phyloP scores from a whole-genome alignment of 257 asterid genomes.

The Lycium ferocissimum region DNA sequence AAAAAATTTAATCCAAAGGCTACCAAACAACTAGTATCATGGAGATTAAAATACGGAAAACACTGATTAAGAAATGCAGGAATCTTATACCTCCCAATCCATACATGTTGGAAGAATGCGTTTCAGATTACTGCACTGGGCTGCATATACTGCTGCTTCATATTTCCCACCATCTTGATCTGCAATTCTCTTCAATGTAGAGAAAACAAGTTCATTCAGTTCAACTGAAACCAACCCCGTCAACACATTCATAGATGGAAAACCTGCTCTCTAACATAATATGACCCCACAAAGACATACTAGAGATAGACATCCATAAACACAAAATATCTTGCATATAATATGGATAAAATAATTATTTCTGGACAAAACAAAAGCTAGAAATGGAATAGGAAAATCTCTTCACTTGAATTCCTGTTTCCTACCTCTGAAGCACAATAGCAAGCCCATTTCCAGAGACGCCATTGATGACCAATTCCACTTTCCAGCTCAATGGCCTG shows the following conservation, averaged over 20 bases:
- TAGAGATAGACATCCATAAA: not conserved
- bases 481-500: slow-evolving; percentile 95
- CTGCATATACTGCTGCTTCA: slow-evolving; percentile 92
- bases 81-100: slow-evolving; percentile 89
- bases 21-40: not conserved
- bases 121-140: slow-evolving; percentile 88
- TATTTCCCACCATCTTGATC: slow-evolving; percentile 93
- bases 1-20: not conserved
- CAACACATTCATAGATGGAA: not conserved
- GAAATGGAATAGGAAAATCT: slow-evolving; percentile 22
- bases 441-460: slow-evolving; percentile 99
- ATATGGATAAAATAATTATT: not conserved
- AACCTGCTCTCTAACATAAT: not conserved
- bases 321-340: not conserved
- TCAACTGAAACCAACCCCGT: slow-evolving; percentile 27
- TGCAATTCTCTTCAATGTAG: slow-evolving; percentile 79
- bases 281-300: not conserved
- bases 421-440: slow-evolving; percentile 97
- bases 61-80: not conserved
- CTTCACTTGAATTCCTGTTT: slow-evolving; percentile 22
- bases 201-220: slow-evolving; percentile 39
- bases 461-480: slow-evolving; percentile 91
- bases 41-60: not conserved
- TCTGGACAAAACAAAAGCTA: not conserved
- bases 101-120: slow-evolving; percentile 93